A percentile compares a stretch with the other conserved stretches of the same genome.
phyloP scores from a whole-genome alignment of 1,139 yeast species.

The Blastobotrys elegans region DNA sequence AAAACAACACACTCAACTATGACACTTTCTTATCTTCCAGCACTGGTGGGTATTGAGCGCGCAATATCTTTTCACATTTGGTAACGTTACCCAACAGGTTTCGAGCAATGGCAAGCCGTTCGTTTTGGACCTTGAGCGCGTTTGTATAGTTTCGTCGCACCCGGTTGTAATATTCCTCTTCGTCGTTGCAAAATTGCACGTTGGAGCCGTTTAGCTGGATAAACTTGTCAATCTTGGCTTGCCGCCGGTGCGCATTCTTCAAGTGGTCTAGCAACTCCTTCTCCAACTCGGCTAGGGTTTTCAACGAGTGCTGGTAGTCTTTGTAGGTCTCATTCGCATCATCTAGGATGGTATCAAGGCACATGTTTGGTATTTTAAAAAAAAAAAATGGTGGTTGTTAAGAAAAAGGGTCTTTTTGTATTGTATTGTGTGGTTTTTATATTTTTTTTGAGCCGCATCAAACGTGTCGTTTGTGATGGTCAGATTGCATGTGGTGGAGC shows the following conservation, averaged over 20 bases:
- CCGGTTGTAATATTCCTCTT: conserved; percentile 1
- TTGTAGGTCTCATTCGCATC: not conserved
- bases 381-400: not conserved
- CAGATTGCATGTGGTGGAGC: no score
- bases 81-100: no score
- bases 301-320: not conserved
- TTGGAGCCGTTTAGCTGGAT: not conserved
- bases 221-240: not conserved
- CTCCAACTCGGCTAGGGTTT: not conserved
- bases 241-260: conserved; percentile 4
- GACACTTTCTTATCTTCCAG: no score
- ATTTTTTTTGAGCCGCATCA: not conserved
- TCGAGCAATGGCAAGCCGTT: not conserved
- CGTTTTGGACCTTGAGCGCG: not conserved
- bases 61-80: no score
- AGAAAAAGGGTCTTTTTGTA: not conserved
- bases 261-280: not conserved
- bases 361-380: no score
- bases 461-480: no score
- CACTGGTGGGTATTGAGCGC: no score
- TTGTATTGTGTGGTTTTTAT: not conserved
- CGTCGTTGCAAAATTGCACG: not conserved
- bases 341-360: not conserved
- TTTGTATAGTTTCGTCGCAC: not conserved
- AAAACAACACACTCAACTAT: not conserved